Evolutionary conservation across 2,329 filamentous ascomycete species (phyloP).

Genomic region (Didymella pomorum): DNA sequence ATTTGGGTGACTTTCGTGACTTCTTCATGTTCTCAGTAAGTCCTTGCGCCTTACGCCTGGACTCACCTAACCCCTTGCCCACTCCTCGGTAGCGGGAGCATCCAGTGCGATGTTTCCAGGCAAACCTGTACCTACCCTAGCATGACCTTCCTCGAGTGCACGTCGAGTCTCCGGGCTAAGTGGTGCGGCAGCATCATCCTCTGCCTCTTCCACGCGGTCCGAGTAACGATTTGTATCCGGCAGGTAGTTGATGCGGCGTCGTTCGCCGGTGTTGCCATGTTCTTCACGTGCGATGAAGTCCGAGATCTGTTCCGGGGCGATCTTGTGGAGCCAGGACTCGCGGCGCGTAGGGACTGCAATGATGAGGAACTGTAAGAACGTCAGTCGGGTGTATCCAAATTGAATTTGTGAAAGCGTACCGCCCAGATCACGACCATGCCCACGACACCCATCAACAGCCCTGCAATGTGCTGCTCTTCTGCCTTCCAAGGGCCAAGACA

Average conservation of each 20-base stretch:
- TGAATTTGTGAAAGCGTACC: neutral
- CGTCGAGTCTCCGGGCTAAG: slow-evolving; percentile 21
- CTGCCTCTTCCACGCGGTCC: slow-evolving; percentile 41
- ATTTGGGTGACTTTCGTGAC: too few species aligned
- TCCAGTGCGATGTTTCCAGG: slow-evolving; percentile 27
- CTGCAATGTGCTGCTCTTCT: slow-evolving; percentile 62
- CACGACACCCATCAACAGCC: slow-evolving; percentile 62
- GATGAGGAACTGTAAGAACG: slow-evolving; percentile 37
- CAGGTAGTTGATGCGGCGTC: slow-evolving; percentile 42
- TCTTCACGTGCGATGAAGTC: slow-evolving; percentile 43
- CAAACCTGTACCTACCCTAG: slow-evolving; percentile 29
- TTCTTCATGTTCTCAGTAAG: too few species aligned
- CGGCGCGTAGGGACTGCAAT: slow-evolving; percentile 42
- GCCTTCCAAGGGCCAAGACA: slow-evolving; percentile 67
- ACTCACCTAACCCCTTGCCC: slow-evolving; percentile 24
- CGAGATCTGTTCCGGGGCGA: slow-evolving; percentile 44
- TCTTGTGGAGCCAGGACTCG: slow-evolving; percentile 43
- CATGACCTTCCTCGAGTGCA: slow-evolving; percentile 32
- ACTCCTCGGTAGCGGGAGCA: slow-evolving; percentile 35
- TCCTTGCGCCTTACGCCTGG: too few species aligned
- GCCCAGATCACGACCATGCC: slow-evolving; percentile 46
- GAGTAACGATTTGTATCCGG: slow-evolving; percentile 41
- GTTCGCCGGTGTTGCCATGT: slow-evolving; percentile 30
- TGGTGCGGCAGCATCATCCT: slow-evolving; percentile 22
- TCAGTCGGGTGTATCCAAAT: neutral